Base-by-base conservation (phyloP, 148 eudicot species). In the Diospyros lotus region DNA sequence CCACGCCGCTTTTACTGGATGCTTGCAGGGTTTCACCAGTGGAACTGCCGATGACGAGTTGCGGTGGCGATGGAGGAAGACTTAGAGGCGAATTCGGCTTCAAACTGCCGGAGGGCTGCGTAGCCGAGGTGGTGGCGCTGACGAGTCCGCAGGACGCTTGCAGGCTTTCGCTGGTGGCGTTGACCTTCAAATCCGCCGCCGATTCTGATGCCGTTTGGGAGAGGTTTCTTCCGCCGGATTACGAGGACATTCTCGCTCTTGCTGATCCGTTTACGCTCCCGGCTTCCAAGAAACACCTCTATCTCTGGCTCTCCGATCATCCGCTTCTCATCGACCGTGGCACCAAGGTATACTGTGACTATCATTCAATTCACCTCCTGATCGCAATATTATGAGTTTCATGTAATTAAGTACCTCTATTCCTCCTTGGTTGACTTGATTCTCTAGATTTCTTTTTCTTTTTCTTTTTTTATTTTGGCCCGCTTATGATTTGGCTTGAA, bases 311-410 rank as follows among this genome's bases (percentile, higher is more conserved):
- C 1, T 86, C 67, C 41, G 72, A 79, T 40, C 64, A 70, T 18
- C 87, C 88, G 55, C 74, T 90, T 5, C 75, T 90, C 72, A 74
- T 92, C 64, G 88, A 92, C 59, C 81, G 64, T 3, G 88, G 86
- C 48, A 74, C 80, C 6, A 78, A 80, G 97, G 97, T 92, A 28
- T 28, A 28, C 28, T 28, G 28, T 28, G 28, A 28, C 28, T 28
- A 28, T 28, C 52, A 1, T 4, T 48, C 8, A 48, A 28, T 28
- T 28, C 28, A 28, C 28, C 0, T 28, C 28, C 28, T 28, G 28
- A 28, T 28, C 28, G 28, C 28, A 28, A 28, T 28, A 28, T 28
- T 28, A 28, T 28, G 28, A 28, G 28, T 28, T 48, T 4, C 52
- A 4, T 28, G 28, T 28, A 28, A 28, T 28, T 28, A 28, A 28